A percentile compares a stretch with the other conserved stretches of the same genome.
Evolutionary conservation across 1,284 basidiomycete species (phyloP).

Genomic region (Papiliotrema fonsecae): DNA sequence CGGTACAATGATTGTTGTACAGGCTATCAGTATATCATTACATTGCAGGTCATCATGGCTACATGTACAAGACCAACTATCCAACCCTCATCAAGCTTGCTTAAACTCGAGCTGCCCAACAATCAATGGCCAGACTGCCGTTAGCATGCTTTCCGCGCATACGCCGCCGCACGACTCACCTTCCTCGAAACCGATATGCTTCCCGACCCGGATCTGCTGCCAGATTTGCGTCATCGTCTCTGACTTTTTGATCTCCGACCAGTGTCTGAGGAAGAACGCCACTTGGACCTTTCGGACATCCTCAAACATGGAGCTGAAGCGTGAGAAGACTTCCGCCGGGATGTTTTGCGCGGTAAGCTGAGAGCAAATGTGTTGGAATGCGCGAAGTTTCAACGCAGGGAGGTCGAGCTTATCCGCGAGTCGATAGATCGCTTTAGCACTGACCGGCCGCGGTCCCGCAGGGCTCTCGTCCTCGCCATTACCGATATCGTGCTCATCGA

Average conservation of each 20-base stretch:
- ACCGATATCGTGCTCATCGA: conserved; percentile 25
- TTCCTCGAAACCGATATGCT: conserved; percentile 68
- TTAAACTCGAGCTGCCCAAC: conserved; percentile 22
- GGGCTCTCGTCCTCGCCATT: conserved; percentile 1
- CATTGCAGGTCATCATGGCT: too few species aligned
- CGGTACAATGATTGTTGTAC: too few species aligned
- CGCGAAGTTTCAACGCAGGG: conserved; percentile 39
- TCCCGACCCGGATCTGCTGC: conserved; percentile 71
- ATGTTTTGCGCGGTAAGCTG: conserved; percentile 73
- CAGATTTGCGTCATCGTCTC: conserved; percentile 77
- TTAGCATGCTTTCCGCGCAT: background rate
- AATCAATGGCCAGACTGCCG: conserved; percentile 32
- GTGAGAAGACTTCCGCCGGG: conserved; percentile 77
- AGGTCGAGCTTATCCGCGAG: conserved; percentile 65
- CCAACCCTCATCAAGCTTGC: background rate
- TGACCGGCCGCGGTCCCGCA: conserved; percentile 66
- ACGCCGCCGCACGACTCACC: conserved; percentile 32
- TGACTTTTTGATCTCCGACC: conserved; percentile 72
- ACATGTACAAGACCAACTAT: background rate
- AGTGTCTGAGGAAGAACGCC: conserved; percentile 70
- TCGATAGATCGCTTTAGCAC: conserved; percentile 80
- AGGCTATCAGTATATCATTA: too few species aligned
- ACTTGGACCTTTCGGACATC: conserved; percentile 79
- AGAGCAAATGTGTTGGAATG: conserved; percentile 64
- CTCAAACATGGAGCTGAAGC: conserved; percentile 74